Evolutionary conservation across 495 filamentous ascomycete species (phyloP).

Genomic region (Hypoxylon lenormandii): DNA sequence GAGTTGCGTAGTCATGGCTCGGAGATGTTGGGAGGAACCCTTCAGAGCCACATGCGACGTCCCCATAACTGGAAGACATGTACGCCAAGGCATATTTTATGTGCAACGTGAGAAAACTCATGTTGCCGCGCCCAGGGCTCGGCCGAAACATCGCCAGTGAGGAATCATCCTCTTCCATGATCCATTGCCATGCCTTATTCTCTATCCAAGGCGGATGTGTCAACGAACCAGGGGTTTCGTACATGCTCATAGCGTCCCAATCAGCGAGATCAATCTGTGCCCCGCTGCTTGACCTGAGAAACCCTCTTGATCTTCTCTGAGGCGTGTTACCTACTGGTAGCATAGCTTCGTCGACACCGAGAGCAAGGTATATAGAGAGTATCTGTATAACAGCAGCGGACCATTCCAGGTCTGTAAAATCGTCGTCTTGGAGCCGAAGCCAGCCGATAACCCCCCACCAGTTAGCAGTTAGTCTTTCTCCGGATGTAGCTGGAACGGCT

Average conservation of each 20-base stretch:
- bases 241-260: slow-evolving; percentile 55
- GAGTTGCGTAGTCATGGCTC: slow-evolving; percentile 64
- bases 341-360: slow-evolving; percentile 48
- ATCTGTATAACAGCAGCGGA: slow-evolving; percentile 78
- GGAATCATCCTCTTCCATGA: slow-evolving; percentile 67
- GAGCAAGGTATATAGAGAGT: slow-evolving; percentile 64
- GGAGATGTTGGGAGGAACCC: slow-evolving; percentile 73
- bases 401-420: slow-evolving; percentile 77
- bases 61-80: slow-evolving; percentile 66
- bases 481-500: slow-evolving; percentile 68
- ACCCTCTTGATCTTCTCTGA: slow-evolving; percentile 45
- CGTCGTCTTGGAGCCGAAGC: slow-evolving; percentile 65
- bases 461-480: slow-evolving; percentile 72
- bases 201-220: slow-evolving; percentile 75
- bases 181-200: slow-evolving; percentile 78
- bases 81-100: slow-evolving; percentile 58
- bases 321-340: slow-evolving; percentile 28
- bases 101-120: slow-evolving; percentile 60
- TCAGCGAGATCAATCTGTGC: slow-evolving; percentile 50
- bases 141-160: slow-evolving; percentile 39
- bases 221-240: slow-evolving; percentile 60
- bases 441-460: slow-evolving; percentile 84
- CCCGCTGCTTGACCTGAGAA: slow-evolving; percentile 49
- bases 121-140: slow-evolving; percentile 40
- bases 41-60: slow-evolving; percentile 62